These are phyloP conservation scores for Priceomyces castillae DNA, from an alignment of 805 yeast species.

Conservation along the genomic window DNA sequence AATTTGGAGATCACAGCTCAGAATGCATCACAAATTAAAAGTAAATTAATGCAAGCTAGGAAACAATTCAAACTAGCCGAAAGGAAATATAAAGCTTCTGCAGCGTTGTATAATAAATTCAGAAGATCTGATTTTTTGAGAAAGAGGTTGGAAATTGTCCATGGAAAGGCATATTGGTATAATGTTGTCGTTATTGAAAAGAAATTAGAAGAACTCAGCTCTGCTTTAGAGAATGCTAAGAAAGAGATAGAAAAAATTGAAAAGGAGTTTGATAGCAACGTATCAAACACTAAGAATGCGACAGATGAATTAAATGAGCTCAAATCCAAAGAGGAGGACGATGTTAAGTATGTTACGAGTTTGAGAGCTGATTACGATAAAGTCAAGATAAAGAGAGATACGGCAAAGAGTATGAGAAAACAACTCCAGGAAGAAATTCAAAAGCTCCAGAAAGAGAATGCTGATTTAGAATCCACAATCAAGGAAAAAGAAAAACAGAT, in stretches of 20 bases:
- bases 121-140: conserved; percentile 34
- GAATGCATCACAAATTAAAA: conserved; percentile 28
- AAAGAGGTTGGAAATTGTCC: conserved; percentile 28
- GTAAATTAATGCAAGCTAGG: conserved; percentile 25
- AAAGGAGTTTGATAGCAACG: conserved; percentile 9
- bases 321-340: background rate
- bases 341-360: conserved; percentile 4
- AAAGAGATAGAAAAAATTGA: conserved; percentile 14
- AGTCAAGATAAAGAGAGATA: conserved; percentile 16
- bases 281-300: conserved; percentile 13
- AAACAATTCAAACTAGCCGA: conserved; percentile 23
- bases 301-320: conserved; percentile 10
- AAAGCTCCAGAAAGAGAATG: conserved; percentile 18
- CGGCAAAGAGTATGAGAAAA: conserved; percentile 12
- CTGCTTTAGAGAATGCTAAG: conserved; percentile 16
- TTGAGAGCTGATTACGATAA: conserved; percentile 8
- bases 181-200: conserved; percentile 33
- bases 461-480: conserved; percentile 17
- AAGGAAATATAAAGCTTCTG: conserved; percentile 27
- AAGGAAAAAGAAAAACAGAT: conserved; percentile 20
- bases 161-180: conserved; percentile 44
- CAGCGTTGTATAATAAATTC: conserved; percentile 30
- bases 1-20: conserved; percentile 41
- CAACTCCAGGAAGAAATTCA: conserved; percentile 20
- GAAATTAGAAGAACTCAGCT: conserved; percentile 17